Evolutionary conservation across 2,329 filamentous ascomycete species (phyloP).

Genomic region (Xenoacremonium recifei): DNA sequence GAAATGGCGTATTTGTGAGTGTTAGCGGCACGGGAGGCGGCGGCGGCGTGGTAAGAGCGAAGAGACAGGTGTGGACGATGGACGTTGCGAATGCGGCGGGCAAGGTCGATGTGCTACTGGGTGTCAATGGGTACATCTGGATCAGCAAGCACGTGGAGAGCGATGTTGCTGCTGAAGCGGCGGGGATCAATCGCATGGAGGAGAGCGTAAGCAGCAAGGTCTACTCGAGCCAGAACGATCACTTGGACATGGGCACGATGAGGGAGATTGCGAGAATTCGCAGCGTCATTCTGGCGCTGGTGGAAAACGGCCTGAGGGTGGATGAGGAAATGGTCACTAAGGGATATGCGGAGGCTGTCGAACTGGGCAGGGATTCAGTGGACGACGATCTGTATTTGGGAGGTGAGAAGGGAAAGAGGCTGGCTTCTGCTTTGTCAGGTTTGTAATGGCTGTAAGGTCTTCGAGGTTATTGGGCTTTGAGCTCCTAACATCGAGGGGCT

Average conservation of each 20-base stretch:
- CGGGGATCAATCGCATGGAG: constrained; percentile 79
- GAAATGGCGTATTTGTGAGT: constrained; percentile 86
- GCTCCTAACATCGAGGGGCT: too few relatives aligned
- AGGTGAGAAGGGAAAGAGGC: constrained; percentile 52
- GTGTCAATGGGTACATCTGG: constrained; percentile 97
- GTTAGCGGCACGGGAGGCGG: constrained; percentile 83
- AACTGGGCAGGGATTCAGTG: constrained; percentile 63
- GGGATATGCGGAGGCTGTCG: constrained; percentile 79
- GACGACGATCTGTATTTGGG: constrained; percentile 61
- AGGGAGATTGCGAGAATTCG: constrained; percentile 84
- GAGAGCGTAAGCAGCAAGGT: constrained; percentile 82
- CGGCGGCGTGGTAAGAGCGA: constrained; percentile 77
- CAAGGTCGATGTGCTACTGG: constrained; percentile 81
- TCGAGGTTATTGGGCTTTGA: too few relatives aligned
- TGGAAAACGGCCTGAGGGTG: constrained; percentile 78
- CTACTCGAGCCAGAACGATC: constrained; percentile 94
- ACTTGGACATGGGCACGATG: constrained; percentile 72
- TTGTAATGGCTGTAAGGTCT: too few relatives aligned
- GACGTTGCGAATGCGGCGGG: constrained; percentile 54
- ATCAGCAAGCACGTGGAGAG: constrained; percentile 79
- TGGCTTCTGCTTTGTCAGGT: constrained; percentile 42
- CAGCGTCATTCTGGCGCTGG: constrained; percentile 77
- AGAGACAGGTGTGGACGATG: constrained; percentile 86
- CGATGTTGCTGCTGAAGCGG: constrained; percentile 45
- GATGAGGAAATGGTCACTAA: constrained; percentile 86